These are phyloP conservation scores for Pseudevernia furfuracea DNA, from an alignment of 495 filamentous ascomycete genomes.

Conservation along the genomic window DNA sequence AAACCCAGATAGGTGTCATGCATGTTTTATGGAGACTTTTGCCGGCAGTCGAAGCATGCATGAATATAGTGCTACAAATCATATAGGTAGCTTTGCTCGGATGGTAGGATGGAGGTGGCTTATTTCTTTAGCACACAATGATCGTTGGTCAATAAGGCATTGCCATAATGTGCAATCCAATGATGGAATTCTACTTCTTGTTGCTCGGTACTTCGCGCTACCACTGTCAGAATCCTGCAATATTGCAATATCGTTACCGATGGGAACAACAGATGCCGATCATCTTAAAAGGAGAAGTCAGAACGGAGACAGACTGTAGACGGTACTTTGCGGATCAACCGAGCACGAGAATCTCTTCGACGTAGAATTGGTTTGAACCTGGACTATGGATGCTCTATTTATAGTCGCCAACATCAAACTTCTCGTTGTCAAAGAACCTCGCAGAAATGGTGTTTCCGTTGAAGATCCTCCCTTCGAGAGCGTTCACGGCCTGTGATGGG, in stretches of 20 bases:
- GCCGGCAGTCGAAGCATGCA: neutral
- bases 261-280: neutral
- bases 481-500: conserved; percentile 67
- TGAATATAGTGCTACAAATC: neutral
- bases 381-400: conserved; percentile 25
- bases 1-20: neutral
- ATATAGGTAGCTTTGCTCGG: neutral
- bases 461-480: conserved; percentile 73
- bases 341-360: neutral
- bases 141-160: neutral
- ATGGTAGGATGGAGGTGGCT: neutral
- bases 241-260: neutral
- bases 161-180: neutral
- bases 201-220: neutral
- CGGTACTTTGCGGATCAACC: neutral
- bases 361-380: neutral
- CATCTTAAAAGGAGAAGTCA: neutral
- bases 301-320: neutral
- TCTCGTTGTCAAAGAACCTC: conserved; percentile 69
- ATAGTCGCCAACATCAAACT: conserved; percentile 69
- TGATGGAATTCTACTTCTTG: neutral
- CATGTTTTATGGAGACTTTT: neutral
- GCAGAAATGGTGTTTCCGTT: conserved; percentile 76
- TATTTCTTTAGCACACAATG: neutral
- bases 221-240: neutral